Evolutionary conservation across 495 filamentous ascomycete species (phyloP).

Genomic region (Friedmanniomyces endolithicus): DNA sequence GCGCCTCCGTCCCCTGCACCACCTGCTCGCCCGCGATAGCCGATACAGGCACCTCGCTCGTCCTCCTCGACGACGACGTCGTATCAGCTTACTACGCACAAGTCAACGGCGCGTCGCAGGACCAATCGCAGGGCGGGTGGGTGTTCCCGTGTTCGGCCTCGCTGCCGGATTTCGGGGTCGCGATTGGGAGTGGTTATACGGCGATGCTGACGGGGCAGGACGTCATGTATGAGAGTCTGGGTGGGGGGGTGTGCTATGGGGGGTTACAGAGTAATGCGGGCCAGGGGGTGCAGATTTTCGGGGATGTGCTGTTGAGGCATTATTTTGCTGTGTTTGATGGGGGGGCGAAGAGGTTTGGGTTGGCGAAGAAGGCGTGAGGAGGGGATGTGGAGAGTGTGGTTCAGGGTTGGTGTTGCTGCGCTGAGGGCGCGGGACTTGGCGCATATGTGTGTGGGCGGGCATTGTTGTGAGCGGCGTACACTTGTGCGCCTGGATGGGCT

Average conservation of each 20-base stretch:
- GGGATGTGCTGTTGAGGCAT: conserved; percentile 64
- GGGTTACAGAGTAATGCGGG: conserved; percentile 40
- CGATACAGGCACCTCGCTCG: conserved; percentile 34
- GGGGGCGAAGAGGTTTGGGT: conserved; percentile 46
- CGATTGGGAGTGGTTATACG: conserved; percentile 44
- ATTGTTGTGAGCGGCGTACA: too few relatives aligned
- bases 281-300: conserved; percentile 51
- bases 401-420: too few relatives aligned
- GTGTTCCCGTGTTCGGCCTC: conserved; percentile 50
- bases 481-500: too few relatives aligned
- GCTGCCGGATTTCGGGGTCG: conserved; percentile 55
- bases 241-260: conserved; percentile 33
- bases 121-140: conserved; percentile 43
- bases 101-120: conserved; percentile 43
- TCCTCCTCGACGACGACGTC: conserved; percentile 30
- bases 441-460: too few relatives aligned
- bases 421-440: too few relatives aligned
- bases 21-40: conserved; percentile 31
- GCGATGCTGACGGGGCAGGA: conserved; percentile 53
- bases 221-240: conserved; percentile 53
- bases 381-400: too few relatives aligned
- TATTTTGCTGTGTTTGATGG: conserved; percentile 70
- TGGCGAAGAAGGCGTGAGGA: conserved; percentile 34
- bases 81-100: conserved; percentile 40
- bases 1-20: conserved; percentile 23